Base-by-base conservation (phyloP, 768 basidiomycete genomes). In the Pleurotus tuber-regium region DNA sequence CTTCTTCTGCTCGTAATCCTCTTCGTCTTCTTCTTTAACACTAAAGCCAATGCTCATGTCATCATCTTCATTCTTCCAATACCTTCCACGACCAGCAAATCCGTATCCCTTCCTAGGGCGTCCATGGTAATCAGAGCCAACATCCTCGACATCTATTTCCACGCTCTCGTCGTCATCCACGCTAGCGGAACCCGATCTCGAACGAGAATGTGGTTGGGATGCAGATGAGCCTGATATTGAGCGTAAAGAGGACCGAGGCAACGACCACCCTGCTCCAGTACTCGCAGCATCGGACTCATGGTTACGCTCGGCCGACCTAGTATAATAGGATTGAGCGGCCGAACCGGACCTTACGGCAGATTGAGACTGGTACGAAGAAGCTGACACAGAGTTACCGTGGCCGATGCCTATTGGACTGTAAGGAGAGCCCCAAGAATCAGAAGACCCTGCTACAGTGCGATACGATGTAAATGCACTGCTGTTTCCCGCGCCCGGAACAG, bases 171-270 rank as follows among this genome's bases (percentile, higher is more conserved):
- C 66, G 9, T 68, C 66, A 31, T 65, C 65, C 35, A 62, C 58
- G 43, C 67, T 69, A 18, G 62, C 66, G 16, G 63, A 63, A 33
- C 54, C 53, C 11, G 66, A 67, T n/a, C 63, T 59, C 12, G 67
- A 67, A 40, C 50, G 25, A 21, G n/a, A 26, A 21, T 12, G 28
- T 29, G 57, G 66, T 12, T n/a, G n/a, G n/a, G n/a, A n/a, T n/a
- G n/a, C n/a, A n/a, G 69, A 70, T 26, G 66, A 69, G 10, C 68
- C 69, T 30, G 70, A 74, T 26, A 65, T 65, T 8, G 72, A 77
- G 53, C 76, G 69, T 42, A 82, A 53, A 1, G 80, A 82, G 21
- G 81, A 82, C 28, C 74, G 72, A 19, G 79, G 80, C 38, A 80
- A 70, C 11, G 78, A 79, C 80, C 82, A 82, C 19, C 71, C 78